Percentiles rank a stretch among this genome's conserved stretches.
These are phyloP conservation scores for Agaricus bisporus DNA, from an alignment of 768 basidiomycete genomes.

Conservation along the genomic window DNA sequence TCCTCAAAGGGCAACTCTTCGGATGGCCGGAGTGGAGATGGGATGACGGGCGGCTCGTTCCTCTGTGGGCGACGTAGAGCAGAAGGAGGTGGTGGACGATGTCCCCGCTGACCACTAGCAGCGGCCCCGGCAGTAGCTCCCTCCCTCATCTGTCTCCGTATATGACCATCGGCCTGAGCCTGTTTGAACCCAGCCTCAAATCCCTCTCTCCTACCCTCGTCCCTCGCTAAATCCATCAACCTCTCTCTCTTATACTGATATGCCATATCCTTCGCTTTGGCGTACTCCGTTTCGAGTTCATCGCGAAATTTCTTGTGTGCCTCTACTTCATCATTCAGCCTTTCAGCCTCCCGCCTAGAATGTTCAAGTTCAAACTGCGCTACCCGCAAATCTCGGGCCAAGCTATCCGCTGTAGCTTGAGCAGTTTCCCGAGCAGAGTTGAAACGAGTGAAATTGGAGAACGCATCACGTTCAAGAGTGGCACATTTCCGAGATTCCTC, in stretches of 20 bases:
- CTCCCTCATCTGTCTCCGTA: slow-evolving; percentile 13
- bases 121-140: slow-evolving; percentile 2
- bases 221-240: slow-evolving; percentile 45
- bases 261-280: slow-evolving; percentile 43
- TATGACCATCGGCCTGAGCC: slow-evolving; percentile 25
- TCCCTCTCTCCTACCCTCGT: slow-evolving; percentile 50
- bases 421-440: slow-evolving; percentile 30
- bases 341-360: slow-evolving; percentile 43
- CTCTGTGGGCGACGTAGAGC: background rate
- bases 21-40: background rate
- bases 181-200: slow-evolving; percentile 42
- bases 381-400: slow-evolving; percentile 29
- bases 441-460: slow-evolving; percentile 26
- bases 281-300: slow-evolving; percentile 51
- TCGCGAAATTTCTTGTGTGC: slow-evolving; percentile 45
- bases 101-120: background rate
- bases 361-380: slow-evolving; percentile 34
- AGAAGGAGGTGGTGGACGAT: background rate
- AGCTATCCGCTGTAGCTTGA: slow-evolving; percentile 30
- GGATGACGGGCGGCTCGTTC: background rate
- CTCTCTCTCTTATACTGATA: slow-evolving; percentile 45
- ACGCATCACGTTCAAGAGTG: slow-evolving; percentile 28
- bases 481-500: slow-evolving; percentile 26
- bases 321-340: slow-evolving; percentile 43
- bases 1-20: background rate